Conservation (phyloP, 2,329 filamentous ascomycete genomes). For the Apiospora rasikravindrae region DNA sequence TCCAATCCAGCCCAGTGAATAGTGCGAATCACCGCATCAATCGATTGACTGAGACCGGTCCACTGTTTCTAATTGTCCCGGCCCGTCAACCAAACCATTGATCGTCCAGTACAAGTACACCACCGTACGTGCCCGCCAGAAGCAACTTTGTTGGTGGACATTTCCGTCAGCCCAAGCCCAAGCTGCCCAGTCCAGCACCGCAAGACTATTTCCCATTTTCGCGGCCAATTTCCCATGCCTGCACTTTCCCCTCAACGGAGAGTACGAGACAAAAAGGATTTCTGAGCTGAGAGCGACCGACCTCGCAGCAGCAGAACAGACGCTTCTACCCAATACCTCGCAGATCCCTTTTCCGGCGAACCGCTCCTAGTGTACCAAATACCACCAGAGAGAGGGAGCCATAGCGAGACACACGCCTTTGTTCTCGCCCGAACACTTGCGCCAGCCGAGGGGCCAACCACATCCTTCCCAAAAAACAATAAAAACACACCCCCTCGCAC, state of each 20-base stretch:
- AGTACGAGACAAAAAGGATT: conserved; percentile 1
- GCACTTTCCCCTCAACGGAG: conserved; percentile 11
- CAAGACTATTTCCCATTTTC: not conserved
- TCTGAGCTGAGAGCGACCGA: not conserved
- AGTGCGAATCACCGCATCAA: not conserved
- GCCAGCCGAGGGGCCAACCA: conserved; percentile 14
- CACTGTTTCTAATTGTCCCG: conserved; percentile 2
- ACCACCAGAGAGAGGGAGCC: too few species aligned
- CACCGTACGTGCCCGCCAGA: not conserved
- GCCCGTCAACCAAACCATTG: conserved; percentile 8
- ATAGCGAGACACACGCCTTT: not conserved
- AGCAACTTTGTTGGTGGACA: not conserved
- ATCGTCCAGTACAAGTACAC: not conserved
- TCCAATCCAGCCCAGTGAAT: not conserved
- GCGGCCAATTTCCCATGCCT: conserved; percentile 15
- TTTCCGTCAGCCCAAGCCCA: conserved; percentile 14
- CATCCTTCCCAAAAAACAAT: not conserved
- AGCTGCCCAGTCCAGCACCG: not conserved
- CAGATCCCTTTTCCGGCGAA: conserved; percentile 2
- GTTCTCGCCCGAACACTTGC: conserved; percentile 16
- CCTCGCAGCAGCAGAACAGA: not conserved
- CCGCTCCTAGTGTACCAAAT: conserved; percentile 8
- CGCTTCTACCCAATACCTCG: not conserved
- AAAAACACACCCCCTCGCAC: not conserved
- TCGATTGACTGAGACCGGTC: conserved; percentile 5